Conservation (phyloP, 176 grass and related monocot genomes). For the Typha latifolia region DNA sequence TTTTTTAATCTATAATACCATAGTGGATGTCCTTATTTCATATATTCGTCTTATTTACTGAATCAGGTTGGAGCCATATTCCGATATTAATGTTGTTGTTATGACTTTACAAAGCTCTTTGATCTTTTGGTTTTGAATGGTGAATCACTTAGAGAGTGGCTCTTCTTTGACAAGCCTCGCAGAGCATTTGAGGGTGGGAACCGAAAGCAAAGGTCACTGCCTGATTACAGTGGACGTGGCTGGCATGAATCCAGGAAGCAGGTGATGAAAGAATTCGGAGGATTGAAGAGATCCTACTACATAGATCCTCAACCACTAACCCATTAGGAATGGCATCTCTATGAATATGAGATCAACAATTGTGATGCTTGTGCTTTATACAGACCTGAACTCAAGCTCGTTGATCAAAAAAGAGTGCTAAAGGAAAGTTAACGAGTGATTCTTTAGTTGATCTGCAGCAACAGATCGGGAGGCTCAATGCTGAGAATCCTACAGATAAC, state of each 20-base stretch:
- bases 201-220: constrained; percentile 20
- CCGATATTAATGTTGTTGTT: background rate
- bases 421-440: constrained; percentile 6
- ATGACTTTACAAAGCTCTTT: constrained; percentile 16
- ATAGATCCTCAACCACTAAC: constrained; percentile 21
- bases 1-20: background rate
- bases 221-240: constrained; percentile 23
- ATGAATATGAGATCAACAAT: constrained; percentile 24
- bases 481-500: constrained; percentile 4
- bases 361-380: constrained; percentile 17
- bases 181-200: constrained; percentile 26
- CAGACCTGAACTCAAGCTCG: constrained; percentile 16
- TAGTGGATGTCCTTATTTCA: background rate
- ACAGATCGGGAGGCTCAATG: constrained; percentile 22
- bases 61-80: background rate
- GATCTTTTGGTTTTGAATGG: constrained; percentile 17
- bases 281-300: constrained; percentile 24
- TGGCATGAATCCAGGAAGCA: constrained; percentile 32
- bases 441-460: constrained; percentile 21
- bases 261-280: constrained; percentile 21
- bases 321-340: constrained; percentile 21
- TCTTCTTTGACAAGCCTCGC: constrained; percentile 24
- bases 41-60: background rate
- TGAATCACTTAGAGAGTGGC: constrained; percentile 19
- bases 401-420: constrained; percentile 17